Evolutionary conservation across 176 grass and related monocot species (phyloP).

Genomic region (Eremochloa ophiuroides): DNA sequence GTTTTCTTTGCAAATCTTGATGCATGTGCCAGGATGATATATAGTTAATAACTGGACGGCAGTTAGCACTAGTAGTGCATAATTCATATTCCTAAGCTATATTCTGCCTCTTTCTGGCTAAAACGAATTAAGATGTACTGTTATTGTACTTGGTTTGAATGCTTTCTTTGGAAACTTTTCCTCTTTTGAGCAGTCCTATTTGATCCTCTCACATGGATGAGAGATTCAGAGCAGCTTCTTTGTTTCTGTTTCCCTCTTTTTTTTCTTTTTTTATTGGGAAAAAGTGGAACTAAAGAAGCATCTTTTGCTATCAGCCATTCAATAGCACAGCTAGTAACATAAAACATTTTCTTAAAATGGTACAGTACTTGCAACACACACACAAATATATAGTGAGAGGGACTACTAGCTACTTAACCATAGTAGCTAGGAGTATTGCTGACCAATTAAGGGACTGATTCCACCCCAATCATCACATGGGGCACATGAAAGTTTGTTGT

Average conservation of each 20-base stretch:
- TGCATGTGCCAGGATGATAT: too few relatives aligned
- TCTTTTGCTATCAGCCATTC: not conserved
- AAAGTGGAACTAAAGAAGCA: not conserved
- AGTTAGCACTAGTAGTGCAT: too few relatives aligned
- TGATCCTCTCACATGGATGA: conserved; percentile 20
- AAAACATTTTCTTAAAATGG: not conserved
- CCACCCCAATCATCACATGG: not conserved
- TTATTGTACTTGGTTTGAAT: conserved; percentile 24
- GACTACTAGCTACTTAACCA: too few relatives aligned
- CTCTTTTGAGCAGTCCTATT: not conserved
- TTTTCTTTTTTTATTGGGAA: not conserved
- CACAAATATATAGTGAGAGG: not conserved
- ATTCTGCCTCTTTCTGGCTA: not conserved
- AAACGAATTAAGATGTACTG: not conserved
- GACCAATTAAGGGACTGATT: not conserved
- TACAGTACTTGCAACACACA: not conserved
- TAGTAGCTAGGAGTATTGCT: not conserved
- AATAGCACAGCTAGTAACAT: not conserved
- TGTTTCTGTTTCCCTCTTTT: not conserved
- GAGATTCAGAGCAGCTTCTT: not conserved
- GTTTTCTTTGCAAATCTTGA: too few relatives aligned
- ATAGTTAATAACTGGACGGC: too few relatives aligned
- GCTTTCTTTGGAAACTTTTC: not conserved
- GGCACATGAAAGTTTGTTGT: conserved; percentile 13
- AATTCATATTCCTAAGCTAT: too few relatives aligned